phyloP scores from a whole-genome alignment of 2,329 filamentous ascomycete genomes.

The Fonsecaea multimorphosa region DNA sequence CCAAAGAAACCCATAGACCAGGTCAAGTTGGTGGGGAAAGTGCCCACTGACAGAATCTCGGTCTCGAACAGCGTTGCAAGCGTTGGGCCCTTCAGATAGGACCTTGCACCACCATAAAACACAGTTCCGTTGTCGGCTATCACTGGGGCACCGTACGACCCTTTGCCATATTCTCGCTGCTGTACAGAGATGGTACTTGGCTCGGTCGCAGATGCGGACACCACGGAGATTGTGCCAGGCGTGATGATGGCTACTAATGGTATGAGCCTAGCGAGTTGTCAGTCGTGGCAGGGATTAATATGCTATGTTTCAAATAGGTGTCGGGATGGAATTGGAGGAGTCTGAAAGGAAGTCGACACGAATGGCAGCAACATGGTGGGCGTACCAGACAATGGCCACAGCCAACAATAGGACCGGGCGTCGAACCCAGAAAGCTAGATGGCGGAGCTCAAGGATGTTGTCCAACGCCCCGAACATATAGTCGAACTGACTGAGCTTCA shows the following conservation, averaged over 20 bases:
- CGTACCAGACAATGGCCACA: constrained; percentile 7
- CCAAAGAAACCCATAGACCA: constrained; percentile 10
- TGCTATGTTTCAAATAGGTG: no score
- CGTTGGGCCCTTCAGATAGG: constrained; percentile 16
- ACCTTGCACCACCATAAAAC: constrained; percentile 13
- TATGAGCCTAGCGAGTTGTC: constrained; percentile 16
- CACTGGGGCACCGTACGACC: constrained; percentile 1
- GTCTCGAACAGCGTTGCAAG: constrained; percentile 11
- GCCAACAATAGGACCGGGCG: constrained; percentile 5
- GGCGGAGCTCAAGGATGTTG: constrained; percentile 14
- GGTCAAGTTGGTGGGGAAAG: constrained; percentile 5
- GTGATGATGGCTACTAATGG: constrained; percentile 20
- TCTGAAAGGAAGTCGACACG: constrained; percentile 14
- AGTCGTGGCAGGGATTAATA: neutral
- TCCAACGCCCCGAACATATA: constrained; percentile 14
- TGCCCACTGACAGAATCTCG: constrained; percentile 4
- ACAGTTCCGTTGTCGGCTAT: constrained; percentile 6
- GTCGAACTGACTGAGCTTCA: constrained; percentile 18
- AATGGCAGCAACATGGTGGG: neutral
- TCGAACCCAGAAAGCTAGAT: constrained; percentile 9
- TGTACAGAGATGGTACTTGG: constrained; percentile 46
- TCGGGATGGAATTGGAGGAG: no score
- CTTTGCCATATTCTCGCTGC: constrained; percentile 14
- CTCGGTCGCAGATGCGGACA: constrained; percentile 48
- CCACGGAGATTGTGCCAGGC: constrained; percentile 22